Evolutionary conservation across 148 eudicot species (phyloP).

Genomic region (Persicaria tinctoria): DNA sequence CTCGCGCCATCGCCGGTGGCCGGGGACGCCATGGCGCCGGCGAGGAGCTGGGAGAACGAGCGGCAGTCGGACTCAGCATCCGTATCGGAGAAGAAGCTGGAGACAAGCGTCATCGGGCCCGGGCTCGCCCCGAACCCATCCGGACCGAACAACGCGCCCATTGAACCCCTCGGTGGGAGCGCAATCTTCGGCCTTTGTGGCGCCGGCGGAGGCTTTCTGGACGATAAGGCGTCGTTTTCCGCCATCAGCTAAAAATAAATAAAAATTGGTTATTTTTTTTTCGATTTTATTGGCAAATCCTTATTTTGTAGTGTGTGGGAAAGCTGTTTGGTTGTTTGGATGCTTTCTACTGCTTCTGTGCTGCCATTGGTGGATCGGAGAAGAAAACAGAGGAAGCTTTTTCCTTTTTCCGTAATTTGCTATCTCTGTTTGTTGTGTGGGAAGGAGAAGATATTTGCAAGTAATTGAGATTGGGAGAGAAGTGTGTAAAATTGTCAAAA

Average conservation of each 20-base stretch:
- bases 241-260: slow-evolving; percentile 15
- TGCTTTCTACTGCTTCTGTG: background rate
- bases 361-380: background rate
- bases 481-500: background rate
- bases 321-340: background rate
- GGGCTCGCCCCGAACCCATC: slow-evolving; percentile 61
- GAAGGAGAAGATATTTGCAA: background rate
- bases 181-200: slow-evolving; percentile 31
- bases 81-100: slow-evolving; percentile 49
- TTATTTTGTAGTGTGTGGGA: background rate
- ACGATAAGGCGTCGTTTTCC: slow-evolving; percentile 19
- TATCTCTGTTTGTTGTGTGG: background rate
- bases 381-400: background rate
- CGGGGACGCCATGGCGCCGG: slow-evolving; percentile 52
- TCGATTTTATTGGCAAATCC: too few relatives aligned
- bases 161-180: slow-evolving; percentile 39
- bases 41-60: slow-evolving; percentile 65
- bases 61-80: slow-evolving; percentile 24
- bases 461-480: background rate
- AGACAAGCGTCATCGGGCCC: slow-evolving; percentile 63
- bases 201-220: slow-evolving; percentile 8
- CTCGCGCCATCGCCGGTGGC: slow-evolving; percentile 8
- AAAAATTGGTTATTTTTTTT: too few relatives aligned
- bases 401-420: background rate
- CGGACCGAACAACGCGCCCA: slow-evolving; percentile 34